A percentile compares a stretch with the other conserved stretches of the same genome.
Evolutionary conservation across 495 filamentous ascomycete genomes (phyloP).

Genomic region (Penicillium robsamsonii): DNA sequence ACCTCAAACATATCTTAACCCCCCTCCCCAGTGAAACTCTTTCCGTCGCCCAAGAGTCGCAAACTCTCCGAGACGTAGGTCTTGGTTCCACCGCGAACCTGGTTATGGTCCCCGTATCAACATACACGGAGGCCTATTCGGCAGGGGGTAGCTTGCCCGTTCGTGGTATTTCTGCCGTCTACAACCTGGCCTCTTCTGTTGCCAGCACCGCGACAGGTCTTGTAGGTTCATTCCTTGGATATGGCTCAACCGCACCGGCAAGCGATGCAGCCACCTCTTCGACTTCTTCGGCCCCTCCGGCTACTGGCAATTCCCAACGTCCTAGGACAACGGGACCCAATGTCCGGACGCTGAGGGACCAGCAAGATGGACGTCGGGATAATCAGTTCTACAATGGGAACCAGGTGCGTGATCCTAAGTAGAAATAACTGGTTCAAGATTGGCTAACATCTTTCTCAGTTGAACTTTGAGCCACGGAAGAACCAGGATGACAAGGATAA

Average conservation of each 20-base stretch:
- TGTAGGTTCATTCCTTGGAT: constrained; percentile 57
- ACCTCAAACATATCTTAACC: constrained; percentile 79
- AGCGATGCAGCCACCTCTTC: constrained; percentile 11
- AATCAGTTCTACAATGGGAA: constrained; percentile 87
- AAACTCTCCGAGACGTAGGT: constrained; percentile 62
- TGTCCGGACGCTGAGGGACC: constrained; percentile 59
- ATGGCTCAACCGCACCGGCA: constrained; percentile 31
- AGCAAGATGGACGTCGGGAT: constrained; percentile 48
- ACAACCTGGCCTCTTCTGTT: constrained; percentile 42
- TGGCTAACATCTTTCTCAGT: constrained; percentile 36
- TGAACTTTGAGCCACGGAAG: constrained; percentile 71
- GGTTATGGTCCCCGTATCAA: constrained; percentile 70
- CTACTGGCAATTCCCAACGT: constrained; percentile 15
- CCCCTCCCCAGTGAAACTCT: constrained; percentile 74
- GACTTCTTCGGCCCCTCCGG: constrained; percentile 16
- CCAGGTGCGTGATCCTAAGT: constrained; percentile 56
- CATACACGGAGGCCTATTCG: constrained; percentile 61
- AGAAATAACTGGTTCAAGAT: background rate
- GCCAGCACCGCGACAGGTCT: constrained; percentile 47
- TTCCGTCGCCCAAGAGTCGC: constrained; percentile 68
- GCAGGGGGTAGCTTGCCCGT: constrained; percentile 41
- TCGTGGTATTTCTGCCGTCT: constrained; percentile 42
- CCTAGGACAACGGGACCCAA: constrained; percentile 29
- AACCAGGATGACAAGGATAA: constrained; percentile 52
- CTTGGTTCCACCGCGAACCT: constrained; percentile 77